Conservation (phyloP, 345 rosid species). For the Eucalyptus lansdowneana region DNA sequence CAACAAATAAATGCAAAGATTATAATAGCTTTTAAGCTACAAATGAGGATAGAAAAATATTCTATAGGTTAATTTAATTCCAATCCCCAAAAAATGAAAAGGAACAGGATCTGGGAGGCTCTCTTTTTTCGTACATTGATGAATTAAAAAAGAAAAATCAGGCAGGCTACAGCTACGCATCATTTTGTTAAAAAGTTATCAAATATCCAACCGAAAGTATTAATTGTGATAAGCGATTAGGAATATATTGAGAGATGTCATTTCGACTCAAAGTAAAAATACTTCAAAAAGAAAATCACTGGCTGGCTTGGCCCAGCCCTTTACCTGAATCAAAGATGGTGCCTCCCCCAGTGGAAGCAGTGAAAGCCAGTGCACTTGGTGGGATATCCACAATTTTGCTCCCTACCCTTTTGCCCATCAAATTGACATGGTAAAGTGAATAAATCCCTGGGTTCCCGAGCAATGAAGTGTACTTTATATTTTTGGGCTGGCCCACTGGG, state of each 20-base stretch:
- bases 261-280: rapidly evolving
- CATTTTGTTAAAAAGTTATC: too few species aligned
- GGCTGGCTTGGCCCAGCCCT: neutral
- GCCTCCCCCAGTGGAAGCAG: slow-evolving; percentile 71
- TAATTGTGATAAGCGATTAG: too few species aligned
- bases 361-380: slow-evolving; percentile 49
- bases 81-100: too few species aligned
- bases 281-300: neutral
- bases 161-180: too few species aligned
- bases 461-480: slow-evolving; percentile 69
- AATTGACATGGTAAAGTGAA: slow-evolving; percentile 69
- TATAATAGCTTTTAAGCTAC: too few species aligned
- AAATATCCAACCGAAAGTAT: too few species aligned
- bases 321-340: slow-evolving; percentile 91
- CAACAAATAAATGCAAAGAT: too few species aligned
- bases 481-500: slow-evolving; percentile 56
- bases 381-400: slow-evolving; percentile 60
- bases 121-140: too few species aligned
- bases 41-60: too few species aligned
- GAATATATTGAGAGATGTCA: neutral
- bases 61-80: too few species aligned
- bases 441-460: slow-evolving; percentile 65
- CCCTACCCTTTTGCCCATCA: slow-evolving; percentile 72
- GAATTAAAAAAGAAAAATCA: too few species aligned
- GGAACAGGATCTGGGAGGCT: too few species aligned